A percentile compares a stretch with the other conserved stretches of the same genome.
Conservation (phyloP, 2,329 filamentous ascomycete species). For the Beauveria asiatica region DNA sequence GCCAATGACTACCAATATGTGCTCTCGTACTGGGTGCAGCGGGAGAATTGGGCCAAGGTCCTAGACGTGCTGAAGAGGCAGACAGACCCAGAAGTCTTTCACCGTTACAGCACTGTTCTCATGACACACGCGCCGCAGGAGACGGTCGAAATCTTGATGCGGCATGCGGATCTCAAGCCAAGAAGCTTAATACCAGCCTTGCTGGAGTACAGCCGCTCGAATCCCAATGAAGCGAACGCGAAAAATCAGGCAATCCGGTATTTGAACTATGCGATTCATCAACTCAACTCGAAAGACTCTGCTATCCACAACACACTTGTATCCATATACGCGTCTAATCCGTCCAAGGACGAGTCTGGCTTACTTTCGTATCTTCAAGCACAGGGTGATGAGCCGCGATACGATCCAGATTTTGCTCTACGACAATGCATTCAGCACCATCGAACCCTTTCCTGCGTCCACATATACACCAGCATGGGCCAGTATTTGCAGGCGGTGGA, state of each 20-base stretch:
- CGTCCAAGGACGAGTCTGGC: constrained; percentile 73
- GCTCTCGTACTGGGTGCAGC: constrained; percentile 92
- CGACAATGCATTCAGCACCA: constrained; percentile 92
- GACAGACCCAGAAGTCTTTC: constrained; percentile 86
- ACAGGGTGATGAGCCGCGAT: constrained; percentile 77
- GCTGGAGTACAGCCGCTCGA: constrained; percentile 82
- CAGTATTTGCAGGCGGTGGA: constrained; percentile 92
- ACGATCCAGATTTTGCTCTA: constrained; percentile 93
- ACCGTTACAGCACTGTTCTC: constrained; percentile 92
- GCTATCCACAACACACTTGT: constrained; percentile 96
- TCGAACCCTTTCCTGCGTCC: constrained; percentile 86
- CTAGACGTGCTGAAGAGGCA: constrained; percentile 87
- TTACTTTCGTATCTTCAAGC: constrained; percentile 84
- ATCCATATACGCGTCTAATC: constrained; percentile 85
- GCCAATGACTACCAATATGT: constrained; percentile 93
- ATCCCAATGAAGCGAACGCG: constrained; percentile 50
- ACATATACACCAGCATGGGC: constrained; percentile 95
- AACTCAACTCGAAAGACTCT: constrained; percentile 68
- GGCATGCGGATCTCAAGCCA: constrained; percentile 75
- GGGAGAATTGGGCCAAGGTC: constrained; percentile 84
- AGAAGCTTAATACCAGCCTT: constrained; percentile 87
- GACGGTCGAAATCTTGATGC: constrained; percentile 90
- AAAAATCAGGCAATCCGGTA: constrained; percentile 93
- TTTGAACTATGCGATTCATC: constrained; percentile 85
- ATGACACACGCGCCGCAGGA: constrained; percentile 83